A percentile compares a stretch with the other conserved stretches of the same genome.
Evolutionary conservation across 805 yeast genomes (phyloP).

Genomic region (Blastobotrys mokoenaii): DNA sequence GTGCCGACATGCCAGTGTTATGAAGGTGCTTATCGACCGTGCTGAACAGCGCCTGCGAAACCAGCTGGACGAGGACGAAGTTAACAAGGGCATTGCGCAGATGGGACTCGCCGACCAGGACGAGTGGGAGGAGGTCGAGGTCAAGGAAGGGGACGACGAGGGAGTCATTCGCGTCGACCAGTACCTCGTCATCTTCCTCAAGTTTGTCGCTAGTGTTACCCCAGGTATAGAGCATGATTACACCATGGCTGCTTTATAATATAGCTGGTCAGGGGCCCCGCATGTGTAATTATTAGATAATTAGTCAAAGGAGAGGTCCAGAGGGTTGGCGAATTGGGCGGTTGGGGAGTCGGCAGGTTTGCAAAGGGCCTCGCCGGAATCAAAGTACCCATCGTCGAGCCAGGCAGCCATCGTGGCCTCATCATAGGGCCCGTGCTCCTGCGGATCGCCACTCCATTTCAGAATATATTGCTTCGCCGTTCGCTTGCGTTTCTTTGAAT

Average conservation of each 20-base stretch:
- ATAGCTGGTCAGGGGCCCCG: no score
- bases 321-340: no score
- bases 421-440: constrained; percentile 45
- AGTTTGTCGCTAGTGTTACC: constrained; percentile 92
- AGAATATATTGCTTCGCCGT: constrained; percentile 33
- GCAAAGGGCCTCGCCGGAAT: constrained; percentile 12
- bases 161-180: constrained; percentile 74
- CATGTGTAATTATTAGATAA: no score
- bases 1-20: constrained; percentile 89
- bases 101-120: constrained; percentile 36
- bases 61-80: constrained; percentile 14
- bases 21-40: constrained; percentile 75
- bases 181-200: constrained; percentile 78
- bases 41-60: constrained; percentile 40
- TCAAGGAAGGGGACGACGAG: constrained; percentile 25
- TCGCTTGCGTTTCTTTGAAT: constrained; percentile 23
- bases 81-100: constrained; percentile 34
- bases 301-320: no score
- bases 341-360: no score
- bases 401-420: constrained; percentile 42
- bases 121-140: constrained; percentile 52
- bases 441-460: constrained; percentile 37
- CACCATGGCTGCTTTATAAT: constrained; percentile 70
- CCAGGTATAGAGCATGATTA: constrained; percentile 97
- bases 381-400: constrained; percentile 39